Base-by-base conservation (phyloP, 768 basidiomycete species). In the Nidularia sp. region DNA sequence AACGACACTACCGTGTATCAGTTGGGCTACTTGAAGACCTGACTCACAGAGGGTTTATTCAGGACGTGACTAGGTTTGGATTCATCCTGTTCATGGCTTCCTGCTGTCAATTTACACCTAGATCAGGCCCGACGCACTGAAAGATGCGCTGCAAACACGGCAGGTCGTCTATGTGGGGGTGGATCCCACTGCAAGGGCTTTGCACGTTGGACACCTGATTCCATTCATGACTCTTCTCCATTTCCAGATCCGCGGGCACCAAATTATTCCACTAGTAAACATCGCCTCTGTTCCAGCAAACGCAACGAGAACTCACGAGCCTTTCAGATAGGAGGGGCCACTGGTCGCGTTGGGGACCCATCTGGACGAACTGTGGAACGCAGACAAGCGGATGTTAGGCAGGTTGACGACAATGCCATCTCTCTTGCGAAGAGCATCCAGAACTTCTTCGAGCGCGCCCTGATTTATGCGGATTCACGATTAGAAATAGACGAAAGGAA, bases 311-410 rank as follows among this genome's bases (percentile, higher is more conserved):
- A 45, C 44, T 48, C 32, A 18, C 31, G 32, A 32, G 44, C 34
- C 36, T 58, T 35, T 33, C 62, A 98, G 96, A 89, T 98, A 65
- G 96, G 97, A 33, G 94, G 93, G 1, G 95, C 93, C 6, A 98
- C 96, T 0, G 97, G 93, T 6, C 84, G 88, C n/a, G 86, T 99
- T 44, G 97, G 97, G 5, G 97, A 99, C 64, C 97, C 97, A 6
- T 96, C 95, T 3, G 96, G 97, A 1, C 80, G 95, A 34, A 77
- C 79, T 4, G 82, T 82, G 0, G 96, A 97, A 68, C 84, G 97
- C 18, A 79, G 84, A 50, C 76, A 83, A 3, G 80, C 93, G 4
- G 75, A 85, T 34, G 66, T 69, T 9, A 67, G 77, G 7, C 76
- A 81, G 48, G 80, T 94, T 3, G 74, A 81, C 36, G 56, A 70